phyloP scores from a whole-genome alignment of 352 stramenopile genomes.

The Halophytophthora batemanensis region DNA sequence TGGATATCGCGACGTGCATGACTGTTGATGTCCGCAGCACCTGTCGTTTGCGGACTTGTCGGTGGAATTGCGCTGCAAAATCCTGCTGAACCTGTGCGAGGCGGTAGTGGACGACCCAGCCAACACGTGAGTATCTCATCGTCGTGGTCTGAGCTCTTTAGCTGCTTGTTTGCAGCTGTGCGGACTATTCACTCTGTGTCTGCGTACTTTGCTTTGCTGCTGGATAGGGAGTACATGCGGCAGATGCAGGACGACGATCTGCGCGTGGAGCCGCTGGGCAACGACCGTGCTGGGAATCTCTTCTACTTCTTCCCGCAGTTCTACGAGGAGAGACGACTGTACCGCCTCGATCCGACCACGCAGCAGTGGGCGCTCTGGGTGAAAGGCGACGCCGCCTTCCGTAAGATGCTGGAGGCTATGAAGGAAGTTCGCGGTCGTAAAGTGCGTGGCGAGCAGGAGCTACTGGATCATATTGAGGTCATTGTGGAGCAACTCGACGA shows the following conservation, averaged over 20 bases:
- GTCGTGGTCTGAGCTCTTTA: slow-evolving; percentile 1
- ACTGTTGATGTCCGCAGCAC: slow-evolving; percentile 39
- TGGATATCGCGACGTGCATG: background rate
- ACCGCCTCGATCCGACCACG: slow-evolving; percentile 47
- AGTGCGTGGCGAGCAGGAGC: slow-evolving; percentile 65
- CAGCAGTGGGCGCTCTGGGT: slow-evolving; percentile 72
- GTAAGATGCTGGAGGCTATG: slow-evolving; percentile 52
- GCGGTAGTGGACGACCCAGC: slow-evolving; percentile 70
- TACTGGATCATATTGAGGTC: slow-evolving; percentile 75
- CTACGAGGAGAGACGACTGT: slow-evolving; percentile 79
- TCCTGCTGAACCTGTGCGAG: slow-evolving; percentile 81
- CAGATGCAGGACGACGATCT: slow-evolving; percentile 88
- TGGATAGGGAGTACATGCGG: slow-evolving; percentile 70
- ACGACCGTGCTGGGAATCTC: slow-evolving; percentile 67
- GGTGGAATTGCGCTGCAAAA: slow-evolving; percentile 71
- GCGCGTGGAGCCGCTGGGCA: slow-evolving; percentile 66
- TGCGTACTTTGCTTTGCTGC: slow-evolving; percentile 1
- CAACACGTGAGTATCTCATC: slow-evolving; percentile 52
- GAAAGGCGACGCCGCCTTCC: slow-evolving; percentile 69
- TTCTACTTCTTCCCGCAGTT: slow-evolving; percentile 89
- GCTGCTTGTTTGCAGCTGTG: no score
- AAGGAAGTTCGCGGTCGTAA: slow-evolving; percentile 61
- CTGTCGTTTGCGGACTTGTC: slow-evolving; percentile 72
- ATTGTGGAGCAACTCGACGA: slow-evolving; percentile 80
- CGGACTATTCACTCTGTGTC: background rate